Evolutionary conservation across 1,284 basidiomycete species (phyloP).

Genomic region (Irpex rosettiformis): DNA sequence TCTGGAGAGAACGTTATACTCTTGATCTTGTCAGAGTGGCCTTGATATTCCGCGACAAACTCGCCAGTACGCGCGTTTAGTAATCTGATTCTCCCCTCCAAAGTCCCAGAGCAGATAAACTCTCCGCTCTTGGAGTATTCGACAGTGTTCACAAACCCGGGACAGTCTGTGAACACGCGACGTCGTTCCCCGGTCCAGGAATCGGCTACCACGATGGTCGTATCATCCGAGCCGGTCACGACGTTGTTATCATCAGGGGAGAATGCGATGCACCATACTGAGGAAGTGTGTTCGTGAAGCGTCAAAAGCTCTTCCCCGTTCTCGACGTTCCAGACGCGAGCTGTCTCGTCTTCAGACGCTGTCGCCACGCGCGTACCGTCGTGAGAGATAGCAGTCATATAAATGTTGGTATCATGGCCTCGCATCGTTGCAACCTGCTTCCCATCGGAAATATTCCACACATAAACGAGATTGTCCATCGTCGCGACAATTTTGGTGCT

Average conservation of each 20-base stretch:
- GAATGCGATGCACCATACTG: constrained; percentile 14
- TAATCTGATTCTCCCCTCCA: neutral
- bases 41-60: constrained; percentile 3
- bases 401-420: neutral
- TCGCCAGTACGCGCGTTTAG: neutral
- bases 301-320: constrained; percentile 19
- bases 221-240: neutral
- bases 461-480: neutral
- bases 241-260: neutral
- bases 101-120: neutral
- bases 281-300: constrained; percentile 15
- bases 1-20: constrained; percentile 22
- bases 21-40: constrained; percentile 18
- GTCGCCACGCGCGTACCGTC: constrained; percentile 22
- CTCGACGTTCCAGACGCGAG: constrained; percentile 19
- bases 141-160: neutral
- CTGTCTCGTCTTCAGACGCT: constrained; percentile 21
- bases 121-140: neutral
- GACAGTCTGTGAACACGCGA: neutral
- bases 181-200: neutral
- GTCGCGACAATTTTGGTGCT: neutral
- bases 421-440: neutral
- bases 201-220: neutral
- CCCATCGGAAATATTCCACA: neutral
- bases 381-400: constrained; percentile 17